A percentile compares a stretch with the other conserved stretches of the same genome.
These are phyloP conservation scores for Rhexocercosporidium sp. DNA, from an alignment of 2,329 filamentous ascomycete species.

Conservation along the genomic window DNA sequence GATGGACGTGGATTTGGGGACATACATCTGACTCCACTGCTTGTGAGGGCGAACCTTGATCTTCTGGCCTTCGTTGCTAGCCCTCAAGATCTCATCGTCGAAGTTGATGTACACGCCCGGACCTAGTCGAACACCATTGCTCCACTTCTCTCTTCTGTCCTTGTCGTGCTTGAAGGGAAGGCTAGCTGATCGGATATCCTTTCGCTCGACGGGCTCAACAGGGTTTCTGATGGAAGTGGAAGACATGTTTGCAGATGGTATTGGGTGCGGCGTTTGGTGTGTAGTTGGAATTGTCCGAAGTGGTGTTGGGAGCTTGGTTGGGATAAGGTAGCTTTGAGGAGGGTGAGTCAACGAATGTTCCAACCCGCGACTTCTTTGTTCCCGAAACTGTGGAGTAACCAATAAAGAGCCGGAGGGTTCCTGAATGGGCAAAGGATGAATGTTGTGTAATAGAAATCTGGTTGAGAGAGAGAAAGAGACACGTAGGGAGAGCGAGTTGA, in stretches of 20 bases:
- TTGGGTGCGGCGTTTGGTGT: conserved; percentile 1
- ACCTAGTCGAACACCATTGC: conserved; percentile 31
- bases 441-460: conserved; percentile 1
- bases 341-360: conserved; percentile 18
- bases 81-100: conserved; percentile 15
- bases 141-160: conserved; percentile 40
- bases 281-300: conserved; percentile 14
- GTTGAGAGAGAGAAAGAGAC: conserved; percentile 10
- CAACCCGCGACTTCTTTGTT: conserved; percentile 20
- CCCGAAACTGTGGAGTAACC: conserved; percentile 8
- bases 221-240: conserved; percentile 20
- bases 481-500: conserved; percentile 17
- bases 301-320: conserved; percentile 3
- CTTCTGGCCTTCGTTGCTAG: conserved; percentile 21
- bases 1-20: conserved; percentile 1
- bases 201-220: conserved; percentile 32
- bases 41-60: conserved; percentile 38
- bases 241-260: conserved; percentile 24
- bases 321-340: conserved; percentile 14
- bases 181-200: conserved; percentile 40
- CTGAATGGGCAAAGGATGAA: not conserved
- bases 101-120: conserved; percentile 24
- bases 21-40: conserved; percentile 31
- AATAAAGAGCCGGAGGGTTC: conserved; percentile 10
- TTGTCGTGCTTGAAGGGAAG: conserved; percentile 41